Conservation (phyloP, 257 asterid genomes). For the Eucommia ulmoides region DNA sequence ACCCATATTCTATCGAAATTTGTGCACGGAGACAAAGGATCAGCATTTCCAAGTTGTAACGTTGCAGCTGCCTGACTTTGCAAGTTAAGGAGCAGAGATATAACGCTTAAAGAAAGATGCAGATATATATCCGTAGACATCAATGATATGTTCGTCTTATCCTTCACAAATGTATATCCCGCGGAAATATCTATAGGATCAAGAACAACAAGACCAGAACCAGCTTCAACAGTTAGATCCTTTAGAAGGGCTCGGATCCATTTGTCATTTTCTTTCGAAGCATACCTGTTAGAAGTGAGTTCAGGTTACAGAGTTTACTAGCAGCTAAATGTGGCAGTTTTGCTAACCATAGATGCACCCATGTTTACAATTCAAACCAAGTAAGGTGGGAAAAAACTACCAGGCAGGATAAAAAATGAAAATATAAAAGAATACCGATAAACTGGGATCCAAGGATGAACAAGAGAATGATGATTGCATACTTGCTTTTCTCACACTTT, state of each 20-base stretch:
- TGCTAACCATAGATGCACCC: too few species aligned
- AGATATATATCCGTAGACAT: constrained; percentile 73
- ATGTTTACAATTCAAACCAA: too few species aligned
- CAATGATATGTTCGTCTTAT: constrained; percentile 68
- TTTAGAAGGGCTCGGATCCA: constrained; percentile 89
- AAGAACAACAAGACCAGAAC: constrained; percentile 92
- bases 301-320: constrained; percentile 6
- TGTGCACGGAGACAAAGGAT: constrained; percentile 80
- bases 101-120: constrained; percentile 86
- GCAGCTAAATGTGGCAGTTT: neutral
- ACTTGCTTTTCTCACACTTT: too few species aligned
- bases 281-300: constrained; percentile 50
- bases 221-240: constrained; percentile 91
- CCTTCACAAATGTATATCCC: constrained; percentile 92
- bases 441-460: too few species aligned
- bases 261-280: constrained; percentile 86
- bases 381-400: too few species aligned
- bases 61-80: constrained; percentile 81
- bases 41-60: constrained; percentile 82
- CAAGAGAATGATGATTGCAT: too few species aligned
- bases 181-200: constrained; percentile 96
- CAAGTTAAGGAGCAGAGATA: constrained; percentile 84
- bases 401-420: too few species aligned
- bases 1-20: constrained; percentile 88
- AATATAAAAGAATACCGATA: too few species aligned